Evolutionary conservation across 164 flowering plant genomes (phyloP).

Genomic region (Aristolochia contorta): DNA sequence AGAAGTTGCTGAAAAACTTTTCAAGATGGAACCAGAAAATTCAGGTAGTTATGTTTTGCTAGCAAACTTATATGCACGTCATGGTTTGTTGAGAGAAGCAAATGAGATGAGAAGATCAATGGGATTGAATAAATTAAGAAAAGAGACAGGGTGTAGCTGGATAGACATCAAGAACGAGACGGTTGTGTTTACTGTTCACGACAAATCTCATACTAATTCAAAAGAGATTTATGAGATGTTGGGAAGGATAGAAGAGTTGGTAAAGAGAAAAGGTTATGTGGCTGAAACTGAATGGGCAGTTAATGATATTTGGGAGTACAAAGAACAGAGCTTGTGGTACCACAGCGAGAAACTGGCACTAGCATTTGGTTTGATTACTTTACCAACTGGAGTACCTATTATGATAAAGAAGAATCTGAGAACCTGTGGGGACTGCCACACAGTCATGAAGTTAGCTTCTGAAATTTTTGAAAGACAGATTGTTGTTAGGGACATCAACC

Average conservation of each 20-base stretch:
- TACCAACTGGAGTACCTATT: constrained; percentile 8
- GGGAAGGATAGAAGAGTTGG: constrained; percentile 14
- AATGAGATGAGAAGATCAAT: constrained; percentile 42
- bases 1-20: constrained; percentile 45
- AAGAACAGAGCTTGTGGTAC: constrained; percentile 16
- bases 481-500: constrained; percentile 39
- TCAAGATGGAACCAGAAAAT: constrained; percentile 50
- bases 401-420: constrained; percentile 44
- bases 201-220: constrained; percentile 30
- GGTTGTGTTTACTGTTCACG: constrained; percentile 38
- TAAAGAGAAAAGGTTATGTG: constrained; percentile 13
- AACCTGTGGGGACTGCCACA: constrained; percentile 44
- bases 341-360: constrained; percentile 28
- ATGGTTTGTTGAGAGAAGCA: constrained; percentile 43
- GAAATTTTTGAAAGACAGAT: constrained; percentile 26
- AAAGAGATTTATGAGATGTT: constrained; percentile 25
- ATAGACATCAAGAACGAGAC: constrained; percentile 40
- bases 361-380: constrained; percentile 15
- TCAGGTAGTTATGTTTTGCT: constrained; percentile 57
- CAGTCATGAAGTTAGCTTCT: constrained; percentile 50
- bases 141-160: constrained; percentile 60
- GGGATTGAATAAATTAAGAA: constrained; percentile 37
- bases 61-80: constrained; percentile 36
- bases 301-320: constrained; percentile 20
- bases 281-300: constrained; percentile 17